Conservation (phyloP, 2,329 filamentous ascomycete species). For the Exophiala sp. region DNA sequence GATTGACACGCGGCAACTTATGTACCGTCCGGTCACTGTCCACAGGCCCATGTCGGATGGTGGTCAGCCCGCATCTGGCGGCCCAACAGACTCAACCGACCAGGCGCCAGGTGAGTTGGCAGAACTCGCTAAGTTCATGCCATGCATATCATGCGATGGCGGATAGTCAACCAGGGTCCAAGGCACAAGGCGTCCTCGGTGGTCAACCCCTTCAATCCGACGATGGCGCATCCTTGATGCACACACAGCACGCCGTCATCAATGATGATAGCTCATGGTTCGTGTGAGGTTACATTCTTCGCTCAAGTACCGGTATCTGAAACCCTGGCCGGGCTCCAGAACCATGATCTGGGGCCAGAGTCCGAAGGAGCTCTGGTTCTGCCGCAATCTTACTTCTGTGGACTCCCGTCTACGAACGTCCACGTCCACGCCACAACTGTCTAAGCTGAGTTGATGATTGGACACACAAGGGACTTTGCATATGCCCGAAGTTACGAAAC, state of each 20-base stretch:
- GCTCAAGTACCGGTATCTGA: too few relatives aligned
- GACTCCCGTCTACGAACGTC: slow-evolving; percentile 6
- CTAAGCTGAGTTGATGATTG: slow-evolving; percentile 7
- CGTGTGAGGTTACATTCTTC: too few relatives aligned
- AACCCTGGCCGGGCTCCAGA: neutral
- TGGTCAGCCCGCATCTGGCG: neutral
- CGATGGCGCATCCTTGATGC: too few relatives aligned
- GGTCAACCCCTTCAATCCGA: too few relatives aligned
- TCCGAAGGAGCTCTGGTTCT: neutral
- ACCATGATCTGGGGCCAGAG: neutral
- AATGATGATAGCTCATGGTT: too few relatives aligned
- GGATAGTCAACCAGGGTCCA: too few relatives aligned
- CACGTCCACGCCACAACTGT: slow-evolving; percentile 9
- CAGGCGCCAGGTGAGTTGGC: too few relatives aligned
- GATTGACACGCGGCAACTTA: neutral
- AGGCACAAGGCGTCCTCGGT: too few relatives aligned
- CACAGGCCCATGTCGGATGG: neutral
- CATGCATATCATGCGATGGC: too few relatives aligned
- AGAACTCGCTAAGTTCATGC: too few relatives aligned
- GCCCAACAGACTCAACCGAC: neutral
- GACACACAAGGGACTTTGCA: slow-evolving; percentile 21
- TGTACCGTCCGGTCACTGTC: neutral
- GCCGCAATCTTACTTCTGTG: slow-evolving; percentile 20
- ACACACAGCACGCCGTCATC: too few relatives aligned
- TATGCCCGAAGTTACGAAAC: slow-evolving; percentile 17